Evolutionary conservation across 345 rosid species (phyloP).

Genomic region (Clausena lansium): DNA sequence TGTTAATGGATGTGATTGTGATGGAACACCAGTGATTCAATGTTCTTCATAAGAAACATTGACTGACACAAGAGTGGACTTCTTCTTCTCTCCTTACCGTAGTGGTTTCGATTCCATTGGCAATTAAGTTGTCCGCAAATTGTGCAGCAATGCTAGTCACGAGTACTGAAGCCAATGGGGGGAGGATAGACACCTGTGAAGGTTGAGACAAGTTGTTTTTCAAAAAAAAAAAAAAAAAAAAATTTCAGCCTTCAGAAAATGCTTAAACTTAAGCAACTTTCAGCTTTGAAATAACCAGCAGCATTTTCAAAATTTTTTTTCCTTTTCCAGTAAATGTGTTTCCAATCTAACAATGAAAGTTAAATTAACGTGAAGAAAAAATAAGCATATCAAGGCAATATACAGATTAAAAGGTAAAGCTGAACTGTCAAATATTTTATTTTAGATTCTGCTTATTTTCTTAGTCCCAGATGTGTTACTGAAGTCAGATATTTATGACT

Average conservation of each 20-base stretch:
- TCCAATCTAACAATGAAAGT: neutral
- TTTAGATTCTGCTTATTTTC: neutral
- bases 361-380: neutral
- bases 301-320: neutral
- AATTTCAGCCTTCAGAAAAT: neutral
- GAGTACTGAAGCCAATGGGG: conserved; percentile 83
- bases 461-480: neutral
- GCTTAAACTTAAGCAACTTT: neutral
- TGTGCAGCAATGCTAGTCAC: conserved; percentile 81
- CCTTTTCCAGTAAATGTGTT: no score
- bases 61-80: conserved; percentile 15
- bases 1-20: neutral
- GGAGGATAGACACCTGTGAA: conserved; percentile 93
- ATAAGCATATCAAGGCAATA: neutral
- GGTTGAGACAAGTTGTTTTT: neutral
- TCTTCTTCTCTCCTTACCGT: conserved; percentile 42
- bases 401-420: neutral
- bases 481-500: neutral
- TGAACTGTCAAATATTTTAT: neutral
- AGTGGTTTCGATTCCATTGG: conserved; percentile 80
- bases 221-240: neutral
- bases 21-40: neutral
- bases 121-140: conserved; percentile 75
- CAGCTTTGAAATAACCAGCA: neutral
- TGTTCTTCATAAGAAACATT: conserved; percentile 1